A percentile compares a stretch with the other conserved stretches of the same genome.
These are phyloP conservation scores for Candida sanyiensis DNA, from an alignment of 805 yeast genomes.

Conservation along the genomic window DNA sequence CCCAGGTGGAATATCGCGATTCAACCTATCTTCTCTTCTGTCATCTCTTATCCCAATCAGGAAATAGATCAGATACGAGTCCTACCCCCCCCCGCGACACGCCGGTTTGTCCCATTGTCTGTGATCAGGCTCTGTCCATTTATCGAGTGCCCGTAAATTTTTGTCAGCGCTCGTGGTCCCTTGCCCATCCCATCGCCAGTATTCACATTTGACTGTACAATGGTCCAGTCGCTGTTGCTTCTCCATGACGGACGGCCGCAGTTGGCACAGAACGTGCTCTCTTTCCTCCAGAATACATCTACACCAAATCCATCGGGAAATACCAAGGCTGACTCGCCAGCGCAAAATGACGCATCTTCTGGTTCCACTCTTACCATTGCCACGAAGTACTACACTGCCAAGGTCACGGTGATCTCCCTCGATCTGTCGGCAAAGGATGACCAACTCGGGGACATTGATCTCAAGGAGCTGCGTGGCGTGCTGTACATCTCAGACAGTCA, in stretches of 20 bases:
- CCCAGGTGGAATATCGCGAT: no score
- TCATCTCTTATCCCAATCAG: no score
- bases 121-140: no score
- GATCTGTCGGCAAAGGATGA: neutral
- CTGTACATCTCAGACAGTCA: neutral
- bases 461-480: neutral
- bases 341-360: neutral
- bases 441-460: neutral
- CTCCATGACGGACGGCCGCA: neutral
- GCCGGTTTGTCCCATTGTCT: no score
- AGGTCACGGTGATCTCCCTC: neutral
- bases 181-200: no score
- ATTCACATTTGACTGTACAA: no score
- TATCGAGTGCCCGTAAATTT: no score
- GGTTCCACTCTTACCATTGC: neutral
- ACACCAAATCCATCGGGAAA: no score
- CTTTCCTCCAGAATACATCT: neutral
- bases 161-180: no score
- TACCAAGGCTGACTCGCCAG: neutral
- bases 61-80: no score
- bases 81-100: no score
- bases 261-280: neutral
- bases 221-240: neutral
- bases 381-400: conserved; percentile 3
- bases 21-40: no score